phyloP scores from a whole-genome alignment of 768 basidiomycete genomes.

The Russula vinacea region DNA sequence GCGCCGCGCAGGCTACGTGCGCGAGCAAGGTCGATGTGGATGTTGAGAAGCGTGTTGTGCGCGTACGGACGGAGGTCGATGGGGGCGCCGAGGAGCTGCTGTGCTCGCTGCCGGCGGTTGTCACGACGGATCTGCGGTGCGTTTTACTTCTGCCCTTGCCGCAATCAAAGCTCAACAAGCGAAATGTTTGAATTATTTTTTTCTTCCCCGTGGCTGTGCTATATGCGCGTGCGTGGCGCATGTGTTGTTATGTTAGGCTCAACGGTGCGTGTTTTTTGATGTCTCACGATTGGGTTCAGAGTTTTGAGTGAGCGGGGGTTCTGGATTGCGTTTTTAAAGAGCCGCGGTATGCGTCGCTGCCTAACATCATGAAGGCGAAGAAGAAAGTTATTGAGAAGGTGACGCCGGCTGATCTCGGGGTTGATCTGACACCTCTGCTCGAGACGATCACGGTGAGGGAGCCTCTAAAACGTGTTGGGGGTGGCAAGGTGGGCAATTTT shows the following conservation, averaged over 20 bases:
- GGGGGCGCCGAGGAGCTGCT: slow-evolving; percentile 85
- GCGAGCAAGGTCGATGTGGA: slow-evolving; percentile 84
- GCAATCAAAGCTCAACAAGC: neutral
- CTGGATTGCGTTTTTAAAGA: slow-evolving; percentile 48
- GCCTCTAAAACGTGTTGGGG: slow-evolving; percentile 87
- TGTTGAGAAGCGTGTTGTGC: slow-evolving; percentile 55
- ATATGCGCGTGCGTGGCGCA: neutral
- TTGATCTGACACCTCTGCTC: slow-evolving; percentile 79
- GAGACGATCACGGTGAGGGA: slow-evolving; percentile 87
- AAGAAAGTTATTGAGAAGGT: slow-evolving; percentile 93
- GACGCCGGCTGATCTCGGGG: slow-evolving; percentile 69
- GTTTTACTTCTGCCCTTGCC: slow-evolving; percentile 32
- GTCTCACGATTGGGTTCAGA: neutral
- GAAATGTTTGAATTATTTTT: neutral
- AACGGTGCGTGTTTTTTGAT: slow-evolving; percentile 53
- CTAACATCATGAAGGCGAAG: slow-evolving; percentile 99
- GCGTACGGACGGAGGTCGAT: slow-evolving; percentile 88
- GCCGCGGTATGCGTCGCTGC: slow-evolving; percentile 95
- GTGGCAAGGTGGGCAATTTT: slow-evolving; percentile 65
- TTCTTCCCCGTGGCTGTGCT: neutral
- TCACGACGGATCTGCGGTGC: slow-evolving; percentile 91
- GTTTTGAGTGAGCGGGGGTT: neutral
- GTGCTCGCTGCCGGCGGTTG: slow-evolving; percentile 74
- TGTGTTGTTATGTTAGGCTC: slow-evolving; percentile 43
- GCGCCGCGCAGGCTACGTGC: slow-evolving; percentile 93